These are phyloP conservation scores for Musa schizocarpa DNA, from an alignment of 176 grass and related monocot species.

Conservation along the genomic window DNA sequence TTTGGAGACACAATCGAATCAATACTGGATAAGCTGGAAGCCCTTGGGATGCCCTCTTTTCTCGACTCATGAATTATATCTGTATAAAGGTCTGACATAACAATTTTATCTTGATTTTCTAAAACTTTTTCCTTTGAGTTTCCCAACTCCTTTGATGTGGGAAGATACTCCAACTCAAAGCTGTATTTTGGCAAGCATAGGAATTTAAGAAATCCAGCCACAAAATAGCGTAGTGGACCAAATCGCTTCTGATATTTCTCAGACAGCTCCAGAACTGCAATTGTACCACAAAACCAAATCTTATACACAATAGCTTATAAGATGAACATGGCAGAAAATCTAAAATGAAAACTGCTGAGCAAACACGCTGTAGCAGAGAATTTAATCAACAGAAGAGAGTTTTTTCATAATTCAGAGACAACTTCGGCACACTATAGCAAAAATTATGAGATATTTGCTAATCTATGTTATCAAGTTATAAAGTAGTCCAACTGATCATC, in stretches of 20 bases:
- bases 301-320: not conserved
- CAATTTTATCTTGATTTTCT: conserved; percentile 8
- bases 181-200: conserved; percentile 66
- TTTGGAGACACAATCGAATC: conserved; percentile 92
- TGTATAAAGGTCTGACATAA: not conserved
- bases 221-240: conserved; percentile 68
- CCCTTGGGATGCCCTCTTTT: conserved; percentile 23
- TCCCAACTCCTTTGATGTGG: conserved; percentile 32
- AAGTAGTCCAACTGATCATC: too few relatives aligned
- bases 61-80: not conserved
- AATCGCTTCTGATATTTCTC: conserved; percentile 68
- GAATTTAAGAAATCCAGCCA: conserved; percentile 83
- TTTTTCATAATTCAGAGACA: not conserved
- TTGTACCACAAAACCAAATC: conserved; percentile 15
- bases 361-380: too few relatives aligned
- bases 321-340: too few relatives aligned
- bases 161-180: conserved; percentile 87
- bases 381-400: not conserved
- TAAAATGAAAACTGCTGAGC: too few relatives aligned
- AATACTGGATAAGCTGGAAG: conserved; percentile 95
- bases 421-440: too few relatives aligned
- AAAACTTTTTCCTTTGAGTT: conserved; percentile 10
- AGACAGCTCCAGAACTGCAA: conserved; percentile 63
- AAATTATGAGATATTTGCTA: too few relatives aligned
- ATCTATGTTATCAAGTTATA: too few relatives aligned